Evolutionary conservation across 345 rosid genomes (phyloP), one percentile per base, ranked within the genome.

Genomic region (Murraya koenigii): DNA sequence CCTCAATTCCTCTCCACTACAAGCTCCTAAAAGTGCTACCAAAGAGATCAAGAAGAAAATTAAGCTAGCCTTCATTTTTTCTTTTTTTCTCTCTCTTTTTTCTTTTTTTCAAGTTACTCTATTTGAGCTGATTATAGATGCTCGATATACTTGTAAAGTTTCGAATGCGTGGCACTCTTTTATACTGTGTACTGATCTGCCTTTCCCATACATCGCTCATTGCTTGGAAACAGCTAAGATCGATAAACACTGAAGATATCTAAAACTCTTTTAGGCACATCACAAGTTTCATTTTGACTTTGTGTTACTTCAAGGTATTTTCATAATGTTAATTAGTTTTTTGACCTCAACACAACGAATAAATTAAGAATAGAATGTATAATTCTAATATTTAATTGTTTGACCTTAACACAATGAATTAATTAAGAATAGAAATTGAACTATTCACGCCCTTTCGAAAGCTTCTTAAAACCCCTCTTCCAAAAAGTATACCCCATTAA

Each of bases 1-100:
- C 72, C 68, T 82, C 75, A 82, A 67, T 5, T 61, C 33, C 30
- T 78, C 85, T 47, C 72, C 85, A 25, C 79, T 17, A 15, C 82
- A 72, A 49, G 36, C 80, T 65, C 74, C 79, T 5, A 78, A 75
- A 32, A 8, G 35, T 33, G 64, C 30, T 11, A 35, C 36, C 28
- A 52, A 39, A 52, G 44, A 64, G 22, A 52, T 65, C 11, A 64
- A 23, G 23, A 65, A 23, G 23, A 75, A 52, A 47, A 54, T 41
- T 33, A 36, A 54, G 35, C 61, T 35, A 7, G 19, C 22, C 71
- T 65, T 63, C 71, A 65, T 75, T 35, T 8, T 33, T 52, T 11
- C 5, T 1, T 35, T 0, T 56, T 20, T 6, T n/a, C 15, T 49
- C 3, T 44, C 0, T 44, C 1, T 20, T 23, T 8, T 38, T 7